phyloP scores from a whole-genome alignment of 495 filamentous ascomycete species.

The Aspergillus heteromorphus region DNA sequence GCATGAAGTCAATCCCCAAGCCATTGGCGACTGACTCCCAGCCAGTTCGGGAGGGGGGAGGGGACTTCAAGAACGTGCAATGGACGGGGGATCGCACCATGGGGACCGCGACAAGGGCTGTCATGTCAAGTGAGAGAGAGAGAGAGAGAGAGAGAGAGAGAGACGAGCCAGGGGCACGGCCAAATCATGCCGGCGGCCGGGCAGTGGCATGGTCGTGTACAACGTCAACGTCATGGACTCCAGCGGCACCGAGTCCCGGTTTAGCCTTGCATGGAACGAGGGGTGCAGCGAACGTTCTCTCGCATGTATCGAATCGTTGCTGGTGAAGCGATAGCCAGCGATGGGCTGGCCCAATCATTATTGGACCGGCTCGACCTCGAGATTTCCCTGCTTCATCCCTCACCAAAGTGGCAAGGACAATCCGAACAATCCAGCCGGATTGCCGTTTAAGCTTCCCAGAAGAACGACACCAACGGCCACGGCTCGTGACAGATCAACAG shows the following conservation, averaged over 20 bases:
- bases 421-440: neutral
- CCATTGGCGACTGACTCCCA: neutral
- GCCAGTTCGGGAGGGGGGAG: neutral
- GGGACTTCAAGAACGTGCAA: too few species aligned
- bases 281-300: neutral
- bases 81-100: neutral
- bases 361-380: neutral
- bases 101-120: too few species aligned
- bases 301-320: neutral
- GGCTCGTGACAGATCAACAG: conserved; percentile 6
- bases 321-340: neutral
- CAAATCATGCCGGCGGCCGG: neutral
- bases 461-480: neutral
- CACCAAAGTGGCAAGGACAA: neutral
- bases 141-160: too few species aligned
- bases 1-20: conserved; percentile 13
- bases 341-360: neutral
- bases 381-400: conserved; percentile 3
- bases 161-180: neutral
- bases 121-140: neutral
- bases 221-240: conserved; percentile 7
- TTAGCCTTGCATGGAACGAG: neutral
- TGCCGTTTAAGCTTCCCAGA: neutral
- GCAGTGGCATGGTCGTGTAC: neutral
- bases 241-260: neutral